phyloP scores from a whole-genome alignment of 1,284 basidiomycete genomes.

The Agroathelia rolfsii region DNA sequence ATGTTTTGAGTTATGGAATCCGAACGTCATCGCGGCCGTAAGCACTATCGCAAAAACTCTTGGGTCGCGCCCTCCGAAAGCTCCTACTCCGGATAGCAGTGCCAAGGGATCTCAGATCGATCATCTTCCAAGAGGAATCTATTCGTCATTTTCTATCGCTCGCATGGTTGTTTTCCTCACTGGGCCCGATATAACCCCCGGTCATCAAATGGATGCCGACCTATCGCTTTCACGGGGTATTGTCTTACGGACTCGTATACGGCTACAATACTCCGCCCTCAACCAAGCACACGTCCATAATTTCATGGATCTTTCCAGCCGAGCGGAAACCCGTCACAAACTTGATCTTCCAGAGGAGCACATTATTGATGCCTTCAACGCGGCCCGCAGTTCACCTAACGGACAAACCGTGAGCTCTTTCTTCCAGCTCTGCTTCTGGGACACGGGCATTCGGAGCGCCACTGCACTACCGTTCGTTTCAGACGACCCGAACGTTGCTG shows the following conservation, averaged over 20 bases:
- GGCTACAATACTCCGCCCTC: conserved; percentile 54
- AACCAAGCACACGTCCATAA: conserved; percentile 34
- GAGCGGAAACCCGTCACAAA: conserved; percentile 35
- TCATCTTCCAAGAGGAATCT: conserved; percentile 45
- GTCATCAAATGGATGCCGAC: conserved; percentile 48
- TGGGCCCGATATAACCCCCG: conserved; percentile 68
- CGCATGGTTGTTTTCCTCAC: conserved; percentile 64
- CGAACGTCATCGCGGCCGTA: conserved; percentile 47
- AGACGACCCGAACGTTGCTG: conserved; percentile 50
- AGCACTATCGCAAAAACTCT: conserved; percentile 38
- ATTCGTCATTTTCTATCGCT: conserved; percentile 48
- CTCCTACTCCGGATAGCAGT: no score
- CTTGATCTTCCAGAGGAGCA: conserved; percentile 53
- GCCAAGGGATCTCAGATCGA: conserved; percentile 20
- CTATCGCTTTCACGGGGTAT: conserved; percentile 72
- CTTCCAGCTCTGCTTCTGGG: conserved; percentile 34
- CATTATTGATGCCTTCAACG: conserved; percentile 43
- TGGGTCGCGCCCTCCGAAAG: no score
- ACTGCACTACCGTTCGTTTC: conserved; percentile 53
- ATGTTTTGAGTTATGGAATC: conserved; percentile 67
- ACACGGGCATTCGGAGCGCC: conserved; percentile 44
- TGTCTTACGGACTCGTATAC: conserved; percentile 49
- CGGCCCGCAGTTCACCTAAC: conserved; percentile 29
- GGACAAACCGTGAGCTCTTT: conserved; percentile 25
- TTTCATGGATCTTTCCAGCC: conserved; percentile 28